Evolutionary conservation across 805 yeast genomes (phyloP).

Genomic region (Sugiyamaella boreocaroliniensis): DNA sequence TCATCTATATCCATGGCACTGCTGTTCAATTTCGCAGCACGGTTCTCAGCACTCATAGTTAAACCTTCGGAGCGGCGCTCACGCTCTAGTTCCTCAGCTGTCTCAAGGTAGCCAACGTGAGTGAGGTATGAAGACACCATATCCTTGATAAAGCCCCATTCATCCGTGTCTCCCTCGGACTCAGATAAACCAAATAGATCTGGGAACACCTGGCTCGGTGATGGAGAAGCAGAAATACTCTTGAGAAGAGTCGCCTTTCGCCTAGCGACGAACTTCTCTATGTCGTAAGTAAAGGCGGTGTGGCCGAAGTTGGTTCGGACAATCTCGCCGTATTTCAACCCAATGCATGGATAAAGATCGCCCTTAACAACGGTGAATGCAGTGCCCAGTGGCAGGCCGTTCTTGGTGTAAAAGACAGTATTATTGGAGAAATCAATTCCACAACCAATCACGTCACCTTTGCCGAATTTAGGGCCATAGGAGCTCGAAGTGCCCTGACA

Average conservation of each 20-base stretch:
- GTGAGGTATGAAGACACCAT: conserved; percentile 45
- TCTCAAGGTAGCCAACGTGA: conserved; percentile 53
- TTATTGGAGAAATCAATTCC: conserved; percentile 66
- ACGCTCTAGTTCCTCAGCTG: conserved; percentile 44
- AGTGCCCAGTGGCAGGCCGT: conserved; percentile 59
- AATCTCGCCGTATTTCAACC: conserved; percentile 38
- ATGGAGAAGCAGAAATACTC: conserved; percentile 12
- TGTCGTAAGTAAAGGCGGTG: conserved; percentile 52
- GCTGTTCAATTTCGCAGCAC: conserved; percentile 1
- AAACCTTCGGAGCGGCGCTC: conserved; percentile 37
- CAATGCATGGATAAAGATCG: conserved; percentile 44
- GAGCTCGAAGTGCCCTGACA: conserved; percentile 36
- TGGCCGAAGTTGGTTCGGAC: conserved; percentile 47
- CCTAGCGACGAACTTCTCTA: conserved; percentile 44
- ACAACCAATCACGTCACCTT: conserved; percentile 69
- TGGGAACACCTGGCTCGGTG: not conserved
- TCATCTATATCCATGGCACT: conserved; percentile 13
- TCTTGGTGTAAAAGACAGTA: conserved; percentile 69
- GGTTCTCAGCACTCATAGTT: conserved; percentile 5
- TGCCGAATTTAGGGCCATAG: conserved; percentile 42
- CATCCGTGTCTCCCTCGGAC: conserved; percentile 8
- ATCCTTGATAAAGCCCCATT: conserved; percentile 26
- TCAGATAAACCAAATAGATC: conserved; percentile 10
- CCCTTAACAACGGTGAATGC: conserved; percentile 44
- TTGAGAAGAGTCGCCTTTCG: conserved; percentile 35